A percentile compares a stretch with the other conserved stretches of the same genome.
phyloP scores from a whole-genome alignment of 2,329 filamentous ascomycete species.

The Elsinoe perseae region DNA sequence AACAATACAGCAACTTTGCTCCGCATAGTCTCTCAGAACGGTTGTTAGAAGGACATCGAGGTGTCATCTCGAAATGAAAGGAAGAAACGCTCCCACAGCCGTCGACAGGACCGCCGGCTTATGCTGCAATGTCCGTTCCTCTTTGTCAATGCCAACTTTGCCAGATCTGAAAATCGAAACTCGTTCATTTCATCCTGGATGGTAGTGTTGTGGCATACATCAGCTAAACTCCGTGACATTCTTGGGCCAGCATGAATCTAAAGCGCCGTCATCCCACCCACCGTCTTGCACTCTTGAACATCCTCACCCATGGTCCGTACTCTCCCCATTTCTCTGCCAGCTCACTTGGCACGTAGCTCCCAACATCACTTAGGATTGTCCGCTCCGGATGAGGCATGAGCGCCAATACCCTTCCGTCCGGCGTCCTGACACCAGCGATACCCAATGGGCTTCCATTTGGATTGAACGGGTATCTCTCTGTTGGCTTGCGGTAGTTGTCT shows the following conservation, averaged over 20 bases:
- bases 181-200: no score
- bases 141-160: no score
- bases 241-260: neutral
- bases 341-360: slow-evolving; percentile 63
- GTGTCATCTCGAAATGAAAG: no score
- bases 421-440: slow-evolving; percentile 70
- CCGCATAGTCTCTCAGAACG: no score
- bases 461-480: slow-evolving; percentile 81
- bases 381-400: slow-evolving; percentile 93
- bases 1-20: neutral
- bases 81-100: no score
- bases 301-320: slow-evolving; percentile 73
- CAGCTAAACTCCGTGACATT: neutral
- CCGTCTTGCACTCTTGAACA: slow-evolving; percentile 79
- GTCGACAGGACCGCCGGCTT: no score
- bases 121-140: no score
- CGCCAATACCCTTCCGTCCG: slow-evolving; percentile 71
- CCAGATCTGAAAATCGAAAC: no score
- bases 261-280: slow-evolving; percentile 66
- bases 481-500: slow-evolving; percentile 68
- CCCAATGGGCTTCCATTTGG: slow-evolving; percentile 77
- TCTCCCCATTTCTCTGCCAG: slow-evolving; percentile 62
- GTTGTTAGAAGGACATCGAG: no score
- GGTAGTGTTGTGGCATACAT: no score
- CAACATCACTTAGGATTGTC: slow-evolving; percentile 72